These are phyloP conservation scores for Amaranthus palmeri DNA, from an alignment of 148 eudicot species.

Conservation along the genomic window DNA sequence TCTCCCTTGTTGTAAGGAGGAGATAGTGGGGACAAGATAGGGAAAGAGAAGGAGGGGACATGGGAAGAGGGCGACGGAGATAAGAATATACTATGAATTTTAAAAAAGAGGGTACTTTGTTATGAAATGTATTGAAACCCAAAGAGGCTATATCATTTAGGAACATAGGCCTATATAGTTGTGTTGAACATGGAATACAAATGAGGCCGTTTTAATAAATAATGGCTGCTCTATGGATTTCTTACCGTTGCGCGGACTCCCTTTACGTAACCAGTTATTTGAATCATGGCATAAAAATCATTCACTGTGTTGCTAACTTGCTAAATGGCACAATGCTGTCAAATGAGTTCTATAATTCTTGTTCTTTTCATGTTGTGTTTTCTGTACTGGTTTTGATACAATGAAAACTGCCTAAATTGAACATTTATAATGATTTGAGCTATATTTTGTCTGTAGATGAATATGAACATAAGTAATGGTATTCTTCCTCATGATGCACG, in stretches of 20 bases:
- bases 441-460: constrained; percentile 28
- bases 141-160: no score
- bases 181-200: no score
- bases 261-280: background rate
- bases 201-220: background rate
- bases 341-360: constrained; percentile 2
- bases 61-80: no score
- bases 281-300: background rate
- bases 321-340: background rate
- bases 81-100: no score
- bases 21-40: no score
- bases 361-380: constrained; percentile 4
- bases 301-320: background rate
- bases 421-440: constrained; percentile 12
- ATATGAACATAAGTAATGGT: constrained; percentile 19
- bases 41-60: no score
- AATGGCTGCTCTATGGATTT: background rate
- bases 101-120: no score
- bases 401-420: background rate
- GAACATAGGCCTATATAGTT: no score
- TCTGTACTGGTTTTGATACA: background rate
- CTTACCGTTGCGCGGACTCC: background rate
- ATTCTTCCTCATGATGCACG: constrained; percentile 25
- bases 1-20: background rate
- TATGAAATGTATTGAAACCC: no score